A percentile compares a stretch with the other conserved stretches of the same genome.
phyloP scores from a whole-genome alignment of 2,329 filamentous ascomycete species.

The Cryphonectria radicalis region DNA sequence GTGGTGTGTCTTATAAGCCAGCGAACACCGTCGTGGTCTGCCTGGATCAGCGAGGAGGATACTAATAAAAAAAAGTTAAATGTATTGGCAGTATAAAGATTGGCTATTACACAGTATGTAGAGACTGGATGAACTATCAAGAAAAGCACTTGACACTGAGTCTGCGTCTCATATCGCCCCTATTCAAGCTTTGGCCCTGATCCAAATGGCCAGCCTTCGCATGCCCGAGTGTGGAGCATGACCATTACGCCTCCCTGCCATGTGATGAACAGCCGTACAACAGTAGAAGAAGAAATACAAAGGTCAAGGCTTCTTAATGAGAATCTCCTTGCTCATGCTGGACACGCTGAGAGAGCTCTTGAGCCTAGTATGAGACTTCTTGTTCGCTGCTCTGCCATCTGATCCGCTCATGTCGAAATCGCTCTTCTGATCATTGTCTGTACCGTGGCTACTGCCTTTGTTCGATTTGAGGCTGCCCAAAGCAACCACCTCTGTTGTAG shows the following conservation, averaged over 20 bases:
- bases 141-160: background rate
- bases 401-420: background rate
- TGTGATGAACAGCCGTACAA: background rate
- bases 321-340: background rate
- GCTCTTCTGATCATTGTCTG: background rate
- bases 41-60: background rate
- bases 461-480: background rate
- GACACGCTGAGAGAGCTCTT: background rate
- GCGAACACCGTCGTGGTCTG: background rate
- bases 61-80: background rate
- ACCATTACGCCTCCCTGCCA: background rate
- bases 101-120: background rate
- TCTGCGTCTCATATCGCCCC: background rate
- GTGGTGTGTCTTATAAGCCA: background rate
- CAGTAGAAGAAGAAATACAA: background rate
- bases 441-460: background rate
- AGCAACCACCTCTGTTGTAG: background rate
- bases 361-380: background rate
- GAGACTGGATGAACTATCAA: background rate
- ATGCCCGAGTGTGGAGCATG: background rate
- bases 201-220: background rate
- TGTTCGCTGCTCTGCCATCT: background rate
- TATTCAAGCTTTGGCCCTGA: background rate
- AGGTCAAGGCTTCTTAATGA: background rate
- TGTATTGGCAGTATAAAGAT: background rate